A percentile compares a stretch with the other conserved stretches of the same genome.
Conservation (phyloP, 2,329 filamentous ascomycete species). For the Nigrospora sphaerica region DNA sequence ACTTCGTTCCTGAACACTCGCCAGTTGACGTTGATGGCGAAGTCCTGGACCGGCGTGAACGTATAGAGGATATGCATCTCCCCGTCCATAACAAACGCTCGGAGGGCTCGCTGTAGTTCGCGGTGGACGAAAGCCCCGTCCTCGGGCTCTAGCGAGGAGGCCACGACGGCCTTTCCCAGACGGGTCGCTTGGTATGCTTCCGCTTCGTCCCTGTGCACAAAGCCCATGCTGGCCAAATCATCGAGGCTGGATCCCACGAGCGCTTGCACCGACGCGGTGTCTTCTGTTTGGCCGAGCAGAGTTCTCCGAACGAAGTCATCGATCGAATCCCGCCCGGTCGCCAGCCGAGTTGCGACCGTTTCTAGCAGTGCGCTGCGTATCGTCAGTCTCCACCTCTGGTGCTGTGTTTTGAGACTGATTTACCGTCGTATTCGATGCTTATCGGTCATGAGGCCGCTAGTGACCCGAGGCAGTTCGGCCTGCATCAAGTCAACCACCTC, state of each 20-base stretch:
- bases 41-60: slow-evolving; percentile 64
- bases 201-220: slow-evolving; percentile 43
- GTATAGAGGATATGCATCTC: slow-evolving; percentile 76
- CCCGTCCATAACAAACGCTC: slow-evolving; percentile 72
- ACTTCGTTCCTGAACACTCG: slow-evolving; percentile 64
- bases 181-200: slow-evolving; percentile 54
- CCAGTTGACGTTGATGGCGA: slow-evolving; percentile 58
- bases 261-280: slow-evolving; percentile 37
- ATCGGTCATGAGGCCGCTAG: slow-evolving; percentile 61
- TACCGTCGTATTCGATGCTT: slow-evolving; percentile 62
- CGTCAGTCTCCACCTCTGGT: no score
- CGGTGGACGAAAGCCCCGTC: slow-evolving; percentile 68
- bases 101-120: slow-evolving; percentile 60
- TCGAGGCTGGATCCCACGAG: slow-evolving; percentile 53
- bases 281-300: slow-evolving; percentile 52
- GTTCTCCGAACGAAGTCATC: slow-evolving; percentile 64
- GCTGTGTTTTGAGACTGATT: neutral
- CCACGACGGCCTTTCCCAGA: slow-evolving; percentile 64
- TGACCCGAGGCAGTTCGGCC: slow-evolving; percentile 62
- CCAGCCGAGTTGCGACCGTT: slow-evolving; percentile 60
- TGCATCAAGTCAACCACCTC: slow-evolving; percentile 64
- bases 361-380: slow-evolving; percentile 58
- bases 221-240: slow-evolving; percentile 47
- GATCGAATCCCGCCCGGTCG: slow-evolving; percentile 57
- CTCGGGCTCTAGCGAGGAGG: slow-evolving; percentile 65